A percentile compares a stretch with the other conserved stretches of the same genome.
Conservation (phyloP, 106 monocot species). For the Agapanthus africanus region DNA sequence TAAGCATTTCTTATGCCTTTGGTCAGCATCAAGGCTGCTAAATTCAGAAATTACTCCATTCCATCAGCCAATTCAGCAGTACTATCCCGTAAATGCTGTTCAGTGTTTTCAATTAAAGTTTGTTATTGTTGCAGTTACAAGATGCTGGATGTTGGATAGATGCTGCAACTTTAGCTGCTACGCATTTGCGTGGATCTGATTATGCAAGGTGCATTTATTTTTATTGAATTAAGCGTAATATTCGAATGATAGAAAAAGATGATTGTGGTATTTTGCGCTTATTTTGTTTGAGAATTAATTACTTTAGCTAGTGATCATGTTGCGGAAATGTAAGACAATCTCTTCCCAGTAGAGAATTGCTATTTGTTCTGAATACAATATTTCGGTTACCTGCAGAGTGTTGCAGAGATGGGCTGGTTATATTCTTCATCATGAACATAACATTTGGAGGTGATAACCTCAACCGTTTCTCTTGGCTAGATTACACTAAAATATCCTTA, state of each 20-base stretch:
- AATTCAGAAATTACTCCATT: too few relatives aligned
- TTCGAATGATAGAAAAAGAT: not conserved
- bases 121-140: slow-evolving; percentile 79
- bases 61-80: too few relatives aligned
- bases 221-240: not conserved
- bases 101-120: too few relatives aligned
- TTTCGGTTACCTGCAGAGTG: slow-evolving; percentile 57
- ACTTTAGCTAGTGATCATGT: too few relatives aligned
- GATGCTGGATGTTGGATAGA: slow-evolving; percentile 99
- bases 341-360: too few relatives aligned
- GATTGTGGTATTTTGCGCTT: too few relatives aligned
- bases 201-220: slow-evolving; percentile 64
- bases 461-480: not conserved
- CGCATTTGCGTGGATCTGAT: slow-evolving; percentile 95
- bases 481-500: too few relatives aligned
- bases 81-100: too few relatives aligned
- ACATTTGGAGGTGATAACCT: slow-evolving; percentile 80
- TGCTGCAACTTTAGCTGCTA: slow-evolving; percentile 96
- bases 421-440: slow-evolving; percentile 71
- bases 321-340: too few relatives aligned
- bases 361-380: not conserved
- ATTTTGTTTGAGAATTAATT: too few relatives aligned
- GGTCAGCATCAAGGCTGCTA: too few relatives aligned
- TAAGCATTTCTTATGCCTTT: not conserved
- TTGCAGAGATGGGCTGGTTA: slow-evolving; percentile 87